These are phyloP conservation scores for Bruguiera gymnorhiza DNA, from an alignment of 345 rosid genomes.

Conservation along the genomic window DNA sequence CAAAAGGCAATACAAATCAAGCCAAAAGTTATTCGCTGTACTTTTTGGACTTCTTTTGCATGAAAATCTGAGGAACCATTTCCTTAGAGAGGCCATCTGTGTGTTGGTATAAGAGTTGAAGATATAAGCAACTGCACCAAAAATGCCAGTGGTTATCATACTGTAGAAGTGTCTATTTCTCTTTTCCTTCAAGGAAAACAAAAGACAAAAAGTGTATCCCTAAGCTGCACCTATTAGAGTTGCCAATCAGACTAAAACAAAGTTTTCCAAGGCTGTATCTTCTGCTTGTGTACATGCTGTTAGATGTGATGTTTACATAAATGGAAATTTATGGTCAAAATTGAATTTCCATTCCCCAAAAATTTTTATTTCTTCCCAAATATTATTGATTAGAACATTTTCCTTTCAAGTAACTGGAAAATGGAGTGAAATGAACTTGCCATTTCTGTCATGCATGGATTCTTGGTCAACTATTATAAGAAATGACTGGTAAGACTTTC, in stretches of 20 bases:
- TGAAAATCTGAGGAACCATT: conserved; percentile 70
- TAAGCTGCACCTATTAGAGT: background rate
- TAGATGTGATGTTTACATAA: background rate
- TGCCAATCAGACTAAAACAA: background rate
- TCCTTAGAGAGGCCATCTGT: conserved; percentile 71
- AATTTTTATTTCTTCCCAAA: background rate
- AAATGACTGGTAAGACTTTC: background rate
- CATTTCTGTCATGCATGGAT: background rate
- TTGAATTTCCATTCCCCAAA: background rate
- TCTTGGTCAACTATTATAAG: background rate
- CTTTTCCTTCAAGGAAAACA: background rate
- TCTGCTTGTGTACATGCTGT: too few species aligned
- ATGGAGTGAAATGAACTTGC: background rate
- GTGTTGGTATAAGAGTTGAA: conserved; percentile 73
- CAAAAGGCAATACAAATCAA: conserved; percentile 3
- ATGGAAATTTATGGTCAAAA: background rate
- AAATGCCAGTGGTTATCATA: conserved; percentile 29
- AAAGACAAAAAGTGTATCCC: background rate
- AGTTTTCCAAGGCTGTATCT: background rate
- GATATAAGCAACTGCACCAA: conserved; percentile 86
- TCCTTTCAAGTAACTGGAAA: background rate
- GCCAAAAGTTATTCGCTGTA: conserved; percentile 20
- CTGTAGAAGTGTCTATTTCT: background rate
- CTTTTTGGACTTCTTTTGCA: conserved; percentile 66
- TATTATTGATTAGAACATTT: background rate